Conservation (phyloP, 2,329 filamentous ascomycete genomes). For the Hysterium pulicare region DNA sequence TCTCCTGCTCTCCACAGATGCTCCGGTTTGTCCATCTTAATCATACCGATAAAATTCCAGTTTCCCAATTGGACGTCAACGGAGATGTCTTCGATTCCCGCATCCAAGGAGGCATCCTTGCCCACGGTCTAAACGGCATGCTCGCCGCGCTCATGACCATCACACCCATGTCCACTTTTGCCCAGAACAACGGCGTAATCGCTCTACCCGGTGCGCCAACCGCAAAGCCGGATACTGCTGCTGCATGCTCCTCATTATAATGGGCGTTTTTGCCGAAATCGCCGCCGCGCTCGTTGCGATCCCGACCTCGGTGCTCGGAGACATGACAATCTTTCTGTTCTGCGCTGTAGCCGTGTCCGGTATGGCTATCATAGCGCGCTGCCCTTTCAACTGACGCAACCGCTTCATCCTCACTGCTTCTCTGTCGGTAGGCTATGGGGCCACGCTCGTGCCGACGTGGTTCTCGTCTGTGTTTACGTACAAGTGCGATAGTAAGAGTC, state of each 20-base stretch:
- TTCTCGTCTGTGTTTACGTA: slow-evolving; percentile 73
- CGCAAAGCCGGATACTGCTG: slow-evolving; percentile 75
- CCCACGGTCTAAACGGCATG: slow-evolving; percentile 73
- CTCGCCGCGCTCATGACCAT: slow-evolving; percentile 77
- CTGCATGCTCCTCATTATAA: slow-evolving; percentile 72
- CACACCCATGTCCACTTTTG: slow-evolving; percentile 75
- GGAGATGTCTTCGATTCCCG: slow-evolving; percentile 70
- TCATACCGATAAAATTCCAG: too few relatives aligned
- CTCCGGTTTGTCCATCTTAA: too few relatives aligned
- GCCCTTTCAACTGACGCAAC: slow-evolving; percentile 72
- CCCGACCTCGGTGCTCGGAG: slow-evolving; percentile 51
- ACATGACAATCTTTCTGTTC: slow-evolving; percentile 73
- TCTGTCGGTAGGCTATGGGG: slow-evolving; percentile 65
- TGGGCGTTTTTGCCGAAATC: slow-evolving; percentile 81
- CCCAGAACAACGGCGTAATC: slow-evolving; percentile 83
- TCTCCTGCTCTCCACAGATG: too few relatives aligned
- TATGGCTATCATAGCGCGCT: slow-evolving; percentile 70
- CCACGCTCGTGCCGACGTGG: slow-evolving; percentile 50
- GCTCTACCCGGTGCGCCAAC: slow-evolving; percentile 79
- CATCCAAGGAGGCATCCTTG: slow-evolving; percentile 77
- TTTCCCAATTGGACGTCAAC: slow-evolving; percentile 70
- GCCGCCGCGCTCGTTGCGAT: slow-evolving; percentile 76
- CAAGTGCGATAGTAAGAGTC: slow-evolving; percentile 60
- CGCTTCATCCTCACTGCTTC: slow-evolving; percentile 78
- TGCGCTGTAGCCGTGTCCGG: slow-evolving; percentile 72